Conservation (phyloP, 2,329 filamentous ascomycete genomes). For the Stemphylium vesicarium region DNA sequence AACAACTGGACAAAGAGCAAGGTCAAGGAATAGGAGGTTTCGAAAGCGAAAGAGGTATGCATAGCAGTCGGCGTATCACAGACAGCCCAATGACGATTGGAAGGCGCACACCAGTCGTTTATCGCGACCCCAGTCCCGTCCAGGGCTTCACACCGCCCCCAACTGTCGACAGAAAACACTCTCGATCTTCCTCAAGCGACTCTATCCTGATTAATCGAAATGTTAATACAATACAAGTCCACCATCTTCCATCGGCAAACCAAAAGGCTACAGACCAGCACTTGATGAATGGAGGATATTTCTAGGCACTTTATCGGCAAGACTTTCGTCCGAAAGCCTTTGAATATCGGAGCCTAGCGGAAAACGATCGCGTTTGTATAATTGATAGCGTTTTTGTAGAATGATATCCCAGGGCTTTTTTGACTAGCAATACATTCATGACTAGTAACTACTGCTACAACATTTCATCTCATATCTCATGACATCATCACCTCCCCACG, state of each 20-base stretch:
- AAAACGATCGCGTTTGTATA: not conserved
- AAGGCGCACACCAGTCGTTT: not conserved
- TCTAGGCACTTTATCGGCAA: too few relatives aligned
- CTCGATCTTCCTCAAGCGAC: too few relatives aligned
- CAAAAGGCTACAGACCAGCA: too few relatives aligned
- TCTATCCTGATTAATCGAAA: too few relatives aligned
- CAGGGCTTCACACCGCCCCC: not conserved
- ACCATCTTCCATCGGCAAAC: too few relatives aligned
- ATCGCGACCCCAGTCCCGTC: not conserved
- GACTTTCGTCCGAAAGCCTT: too few relatives aligned
- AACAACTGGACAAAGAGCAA: too few relatives aligned
- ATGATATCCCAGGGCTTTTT: not conserved
- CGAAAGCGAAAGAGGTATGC: not conserved
- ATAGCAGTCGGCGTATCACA: not conserved
- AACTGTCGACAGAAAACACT: not conserved
- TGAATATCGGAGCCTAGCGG: not conserved
- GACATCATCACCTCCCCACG: not conserved
- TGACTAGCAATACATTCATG: not conserved
- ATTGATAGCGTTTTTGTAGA: not conserved
- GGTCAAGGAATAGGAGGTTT: too few relatives aligned
- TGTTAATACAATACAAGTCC: too few relatives aligned
- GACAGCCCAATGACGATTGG: not conserved
- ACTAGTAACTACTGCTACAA: constrained; percentile 4
- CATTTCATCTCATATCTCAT: constrained; percentile 3
- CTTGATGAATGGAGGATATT: too few relatives aligned